Percentiles rank a stretch among this genome's conserved stretches.
These are phyloP conservation scores for Limnomonas spitsbergensis DNA, from an alignment of 139 green algal genomes.

Conservation along the genomic window DNA sequence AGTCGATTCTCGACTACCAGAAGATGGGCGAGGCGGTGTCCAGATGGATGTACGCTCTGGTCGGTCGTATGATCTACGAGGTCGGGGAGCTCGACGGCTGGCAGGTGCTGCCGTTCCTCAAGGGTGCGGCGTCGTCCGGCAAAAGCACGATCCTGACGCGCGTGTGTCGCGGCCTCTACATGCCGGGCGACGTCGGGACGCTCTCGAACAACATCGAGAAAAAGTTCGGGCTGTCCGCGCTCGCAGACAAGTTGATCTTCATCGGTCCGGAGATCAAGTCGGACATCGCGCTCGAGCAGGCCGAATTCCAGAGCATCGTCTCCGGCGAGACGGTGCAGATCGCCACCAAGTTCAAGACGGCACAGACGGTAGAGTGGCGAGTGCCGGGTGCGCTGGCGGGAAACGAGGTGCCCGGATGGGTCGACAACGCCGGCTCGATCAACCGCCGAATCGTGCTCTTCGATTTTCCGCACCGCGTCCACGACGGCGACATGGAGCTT, in stretches of 20 bases:
- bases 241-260: constrained; percentile 23
- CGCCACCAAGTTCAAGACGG: constrained; percentile 17
- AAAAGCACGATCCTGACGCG: constrained; percentile 24
- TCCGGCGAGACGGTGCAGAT: constrained; percentile 19
- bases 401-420: constrained; percentile 11
- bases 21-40: neutral
- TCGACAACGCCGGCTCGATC: constrained; percentile 22
- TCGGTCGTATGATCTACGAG: constrained; percentile 27
- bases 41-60: constrained; percentile 19
- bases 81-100: constrained; percentile 15
- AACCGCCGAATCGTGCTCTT: constrained; percentile 22
- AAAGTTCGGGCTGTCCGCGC: constrained; percentile 26
- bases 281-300: constrained; percentile 14
- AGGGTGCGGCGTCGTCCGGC: constrained; percentile 17
- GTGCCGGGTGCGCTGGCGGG: constrained; percentile 5
- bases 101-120: constrained; percentile 25
- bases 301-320: constrained; percentile 31
- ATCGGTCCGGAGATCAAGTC: constrained; percentile 26
- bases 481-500: constrained; percentile 12
- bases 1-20: constrained; percentile 25
- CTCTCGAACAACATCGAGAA: constrained; percentile 40
- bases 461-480: constrained; percentile 6
- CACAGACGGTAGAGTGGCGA: neutral
- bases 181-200: constrained; percentile 20
- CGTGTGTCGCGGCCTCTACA: constrained; percentile 14